Percentiles rank a stretch among this genome's conserved stretches.
Evolutionary conservation across 768 basidiomycete genomes (phyloP).

Genomic region (Boletus coccyginus): DNA sequence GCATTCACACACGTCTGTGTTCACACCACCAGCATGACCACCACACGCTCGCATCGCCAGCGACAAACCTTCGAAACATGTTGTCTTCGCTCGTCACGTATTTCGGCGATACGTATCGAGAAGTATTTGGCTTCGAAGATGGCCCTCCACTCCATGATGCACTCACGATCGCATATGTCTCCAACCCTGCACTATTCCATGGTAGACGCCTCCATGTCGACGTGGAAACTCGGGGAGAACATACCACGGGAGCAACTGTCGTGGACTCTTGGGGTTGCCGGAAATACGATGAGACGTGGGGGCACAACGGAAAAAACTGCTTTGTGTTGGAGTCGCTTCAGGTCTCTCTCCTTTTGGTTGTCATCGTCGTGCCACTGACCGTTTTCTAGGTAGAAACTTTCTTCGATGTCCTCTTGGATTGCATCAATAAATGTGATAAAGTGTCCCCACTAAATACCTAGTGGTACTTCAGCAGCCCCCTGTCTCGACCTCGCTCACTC

Average conservation of each 20-base stretch:
- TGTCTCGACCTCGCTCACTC: neutral
- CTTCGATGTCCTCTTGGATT: constrained; percentile 63
- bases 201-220: constrained; percentile 73
- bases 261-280: constrained; percentile 74
- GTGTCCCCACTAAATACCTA: constrained; percentile 55
- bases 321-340: constrained; percentile 64
- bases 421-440: constrained; percentile 54
- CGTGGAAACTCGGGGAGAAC: constrained; percentile 67
- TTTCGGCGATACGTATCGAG: constrained; percentile 70
- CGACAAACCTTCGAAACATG: constrained; percentile 60
- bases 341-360: constrained; percentile 35
- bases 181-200: constrained; percentile 63
- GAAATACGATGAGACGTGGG: constrained; percentile 66
- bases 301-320: constrained; percentile 71
- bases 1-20: constrained; percentile 54
- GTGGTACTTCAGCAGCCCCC: neutral
- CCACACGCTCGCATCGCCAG: constrained; percentile 16
- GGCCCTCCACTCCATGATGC: constrained; percentile 90
- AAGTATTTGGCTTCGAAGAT: constrained; percentile 76
- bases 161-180: constrained; percentile 75
- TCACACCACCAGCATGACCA: constrained; percentile 35
- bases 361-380: constrained; percentile 1
- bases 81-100: constrained; percentile 72
- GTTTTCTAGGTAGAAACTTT: constrained; percentile 54
- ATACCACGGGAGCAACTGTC: constrained; percentile 74